Base-by-base conservation (phyloP, 164 flowering plant species). In the Nelumbo lutea region DNA sequence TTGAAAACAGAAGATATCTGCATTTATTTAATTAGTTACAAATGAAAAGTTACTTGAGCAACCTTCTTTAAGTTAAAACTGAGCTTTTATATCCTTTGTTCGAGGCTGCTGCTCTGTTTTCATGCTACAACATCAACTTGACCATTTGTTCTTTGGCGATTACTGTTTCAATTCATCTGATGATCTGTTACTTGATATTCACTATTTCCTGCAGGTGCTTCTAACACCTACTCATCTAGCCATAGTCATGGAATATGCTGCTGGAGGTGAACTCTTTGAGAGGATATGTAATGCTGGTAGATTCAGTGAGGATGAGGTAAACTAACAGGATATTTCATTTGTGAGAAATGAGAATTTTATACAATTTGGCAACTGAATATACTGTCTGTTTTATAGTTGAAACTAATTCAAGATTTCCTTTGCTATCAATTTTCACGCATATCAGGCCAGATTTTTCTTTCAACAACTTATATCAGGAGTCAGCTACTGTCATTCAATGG, bases 381-480 rank as follows among this genome's bases (percentile, higher is more conserved):
- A 8, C 11, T 2, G 13, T 51, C 55, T 27, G 46, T 8, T 40
- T 40, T 2, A 15, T 59, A 42, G 38, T 44, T 58, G 6, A 40
- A 57, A 14, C 2, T 58, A 6, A 43, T 27, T 27, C 27, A 27
- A 27, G 27, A 27, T 39, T 47, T 41, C 15, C 5, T 39, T 44
- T 40, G 11, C 1, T 70, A 9, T 65, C 70, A 65, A 42, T 45
- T 45, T 67, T 62, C 40, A 9, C 59, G 64, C 67, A 51, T 39
- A 73, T 47, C 89, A 90, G 96, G 93, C 92, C 11, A 84, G 92
- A 69, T 93, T 82, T 73, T 93, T 87, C 86, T 93, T 93, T 66
- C 98, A 88, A 78, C 98, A 93, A 74, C 82, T 93, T 65, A 86
- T 93, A 76, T 93, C 98, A n/a, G 96, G 98, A 76, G 95, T 93